Evolutionary conservation across 805 yeast species (phyloP).

Genomic region (Zygosaccharomyces kombuchaensis): DNA sequence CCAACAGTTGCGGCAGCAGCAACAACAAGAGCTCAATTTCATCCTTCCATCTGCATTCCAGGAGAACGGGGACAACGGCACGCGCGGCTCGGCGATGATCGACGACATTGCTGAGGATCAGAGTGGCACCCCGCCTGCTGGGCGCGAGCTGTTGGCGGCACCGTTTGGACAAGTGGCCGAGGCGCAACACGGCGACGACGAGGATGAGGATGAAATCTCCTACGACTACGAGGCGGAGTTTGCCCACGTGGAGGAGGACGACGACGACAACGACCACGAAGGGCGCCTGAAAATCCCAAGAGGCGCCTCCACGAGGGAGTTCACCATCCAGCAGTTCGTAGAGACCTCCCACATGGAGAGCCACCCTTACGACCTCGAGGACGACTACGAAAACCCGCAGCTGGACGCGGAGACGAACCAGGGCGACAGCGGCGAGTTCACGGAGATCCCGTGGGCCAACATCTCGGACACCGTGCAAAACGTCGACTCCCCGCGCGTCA

Average conservation of each 20-base stretch:
- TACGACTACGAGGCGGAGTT: conserved; percentile 38
- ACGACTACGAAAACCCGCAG: conserved; percentile 34
- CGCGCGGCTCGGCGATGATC: conserved; percentile 2
- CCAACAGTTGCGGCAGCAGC: background rate
- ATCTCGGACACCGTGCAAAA: conserved; percentile 18
- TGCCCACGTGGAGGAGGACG: conserved; percentile 32
- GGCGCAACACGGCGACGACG: conserved; percentile 8
- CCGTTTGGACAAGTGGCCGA: background rate
- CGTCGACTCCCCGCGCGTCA: conserved; percentile 12
- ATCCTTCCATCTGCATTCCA: conserved; percentile 25
- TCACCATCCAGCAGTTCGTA: conserved; percentile 24
- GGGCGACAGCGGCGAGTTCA: conserved; percentile 17
- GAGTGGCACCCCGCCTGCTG: background rate
- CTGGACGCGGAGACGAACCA: conserved; percentile 38
- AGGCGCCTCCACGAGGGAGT: conserved; percentile 10
- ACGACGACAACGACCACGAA: conserved; percentile 23
- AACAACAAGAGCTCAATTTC: background rate
- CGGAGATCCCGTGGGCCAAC: conserved; percentile 15
- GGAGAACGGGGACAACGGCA: conserved; percentile 24
- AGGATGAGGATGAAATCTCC: conserved; percentile 32
- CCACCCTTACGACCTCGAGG: conserved; percentile 22
- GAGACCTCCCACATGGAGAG: conserved; percentile 22
- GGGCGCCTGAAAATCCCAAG: conserved; percentile 5
- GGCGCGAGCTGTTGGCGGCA: background rate
- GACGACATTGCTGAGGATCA: background rate